phyloP scores from a whole-genome alignment of 306 rosid species.

The Quercus bicolor region DNA sequence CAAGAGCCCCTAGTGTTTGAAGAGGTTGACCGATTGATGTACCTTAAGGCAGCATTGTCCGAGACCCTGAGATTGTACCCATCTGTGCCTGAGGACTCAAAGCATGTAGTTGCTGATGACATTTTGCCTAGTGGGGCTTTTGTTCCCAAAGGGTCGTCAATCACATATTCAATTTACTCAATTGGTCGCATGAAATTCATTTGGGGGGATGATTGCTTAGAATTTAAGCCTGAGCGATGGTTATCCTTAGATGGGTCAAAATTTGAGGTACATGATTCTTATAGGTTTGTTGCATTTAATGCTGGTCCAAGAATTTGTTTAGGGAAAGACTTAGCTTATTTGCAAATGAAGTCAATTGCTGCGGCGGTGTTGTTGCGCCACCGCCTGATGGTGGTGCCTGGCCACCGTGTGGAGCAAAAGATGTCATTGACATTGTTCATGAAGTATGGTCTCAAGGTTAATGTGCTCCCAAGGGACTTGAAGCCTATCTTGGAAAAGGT shows the following conservation, averaged over 20 bases:
- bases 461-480: constrained; percentile 61
- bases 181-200: constrained; percentile 74
- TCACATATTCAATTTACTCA: constrained; percentile 73
- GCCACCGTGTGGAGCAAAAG: constrained; percentile 87
- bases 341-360: constrained; percentile 91
- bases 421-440: constrained; percentile 91
- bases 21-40: constrained; percentile 68
- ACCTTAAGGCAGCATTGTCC: constrained; percentile 72
- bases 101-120: constrained; percentile 63
- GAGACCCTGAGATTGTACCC: constrained; percentile 87
- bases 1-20: constrained; percentile 68
- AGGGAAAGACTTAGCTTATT: constrained; percentile 84
- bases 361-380: constrained; percentile 73
- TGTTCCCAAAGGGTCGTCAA: constrained; percentile 59
- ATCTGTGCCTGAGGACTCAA: constrained; percentile 84
- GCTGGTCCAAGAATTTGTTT: constrained; percentile 87
- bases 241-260: constrained; percentile 43
- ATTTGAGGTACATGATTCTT: constrained; percentile 52
- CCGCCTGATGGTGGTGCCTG: constrained; percentile 43
- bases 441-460: constrained; percentile 78
- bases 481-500: constrained; percentile 43
- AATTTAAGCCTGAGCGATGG: constrained; percentile 89
- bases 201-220: constrained; percentile 91
- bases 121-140: constrained; percentile 62
- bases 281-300: constrained; percentile 67